A percentile compares a stretch with the other conserved stretches of the same genome.
Conservation (phyloP, 1,284 basidiomycete species). For the Naganishia albida region DNA sequence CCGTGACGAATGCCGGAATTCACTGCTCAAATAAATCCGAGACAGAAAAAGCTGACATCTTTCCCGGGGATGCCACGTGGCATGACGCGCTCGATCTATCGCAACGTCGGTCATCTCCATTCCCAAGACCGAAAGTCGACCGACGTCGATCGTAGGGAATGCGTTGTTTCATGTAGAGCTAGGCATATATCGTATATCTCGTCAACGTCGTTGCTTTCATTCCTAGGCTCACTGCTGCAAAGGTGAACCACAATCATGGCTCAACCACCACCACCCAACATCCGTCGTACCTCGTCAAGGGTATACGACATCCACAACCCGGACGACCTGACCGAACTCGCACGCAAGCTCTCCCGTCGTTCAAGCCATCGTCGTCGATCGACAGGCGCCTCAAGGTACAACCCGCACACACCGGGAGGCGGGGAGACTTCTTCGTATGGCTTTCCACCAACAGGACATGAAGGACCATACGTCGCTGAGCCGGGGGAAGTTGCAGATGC, state of each 20-base stretch:
- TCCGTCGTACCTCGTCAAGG: slow-evolving; percentile 17
- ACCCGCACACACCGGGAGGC: neutral
- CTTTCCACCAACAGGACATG: neutral
- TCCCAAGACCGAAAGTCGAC: no score
- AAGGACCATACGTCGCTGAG: slow-evolving; percentile 1
- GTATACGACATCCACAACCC: slow-evolving; percentile 22
- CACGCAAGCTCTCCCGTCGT: slow-evolving; percentile 20
- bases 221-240: no score
- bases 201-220: no score
- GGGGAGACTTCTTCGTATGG: slow-evolving; percentile 12
- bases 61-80: no score
- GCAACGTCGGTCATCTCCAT: no score
- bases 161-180: no score
- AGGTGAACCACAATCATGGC: slow-evolving; percentile 1
- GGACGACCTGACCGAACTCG: slow-evolving; percentile 9
- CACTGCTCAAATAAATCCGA: no score
- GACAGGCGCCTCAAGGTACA: slow-evolving; percentile 1
- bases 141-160: no score
- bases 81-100: no score
- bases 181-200: no score
- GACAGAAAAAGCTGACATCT: no score
- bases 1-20: no score
- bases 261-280: slow-evolving; percentile 14
- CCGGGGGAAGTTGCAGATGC: neutral
- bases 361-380: slow-evolving; percentile 10